These are phyloP conservation scores for Cordyceps pruinosa DNA, from an alignment of 2,329 filamentous ascomycete genomes.

Conservation along the genomic window DNA sequence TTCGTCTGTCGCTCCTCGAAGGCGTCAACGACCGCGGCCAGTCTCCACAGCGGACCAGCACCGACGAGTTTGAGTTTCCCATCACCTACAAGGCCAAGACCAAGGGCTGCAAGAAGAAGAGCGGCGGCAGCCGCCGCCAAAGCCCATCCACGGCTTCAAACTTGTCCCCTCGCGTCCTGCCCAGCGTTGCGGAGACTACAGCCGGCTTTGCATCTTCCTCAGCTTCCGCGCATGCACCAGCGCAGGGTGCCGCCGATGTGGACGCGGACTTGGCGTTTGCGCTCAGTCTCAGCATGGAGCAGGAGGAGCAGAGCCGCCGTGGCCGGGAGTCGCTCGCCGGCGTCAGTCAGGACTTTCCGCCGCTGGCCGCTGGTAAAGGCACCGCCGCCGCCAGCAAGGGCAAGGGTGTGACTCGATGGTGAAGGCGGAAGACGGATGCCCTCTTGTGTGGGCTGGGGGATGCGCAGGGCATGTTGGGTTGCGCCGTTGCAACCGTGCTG, in stretches of 20 bases:
- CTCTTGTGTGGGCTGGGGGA: neutral
- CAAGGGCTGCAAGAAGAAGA: slow-evolving; percentile 31
- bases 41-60: slow-evolving; percentile 37
- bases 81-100: slow-evolving; percentile 37
- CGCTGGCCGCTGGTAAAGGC: slow-evolving; percentile 29
- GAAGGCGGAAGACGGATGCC: neutral
- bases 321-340: neutral
- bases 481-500: neutral
- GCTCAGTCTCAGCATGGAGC: slow-evolving; percentile 52
- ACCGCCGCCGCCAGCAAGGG: slow-evolving; percentile 43
- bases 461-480: neutral
- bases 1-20: slow-evolving; percentile 55
- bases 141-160: slow-evolving; percentile 17
- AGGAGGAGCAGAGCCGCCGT: slow-evolving; percentile 32
- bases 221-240: neutral
- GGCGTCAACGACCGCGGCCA: slow-evolving; percentile 40
- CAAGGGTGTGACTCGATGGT: slow-evolving; percentile 28
- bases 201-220: slow-evolving; percentile 16
- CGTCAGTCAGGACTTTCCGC: slow-evolving; percentile 31
- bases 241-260: slow-evolving; percentile 15
- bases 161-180: slow-evolving; percentile 23
- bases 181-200: slow-evolving; percentile 28
- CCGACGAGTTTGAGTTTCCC: slow-evolving; percentile 43
- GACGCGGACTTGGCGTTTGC: slow-evolving; percentile 57
- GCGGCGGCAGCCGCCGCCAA: slow-evolving; percentile 23